A percentile compares a stretch with the other conserved stretches of the same genome.
phyloP scores from a whole-genome alignment of 306 rosid species.

The Acacia confusa region DNA sequence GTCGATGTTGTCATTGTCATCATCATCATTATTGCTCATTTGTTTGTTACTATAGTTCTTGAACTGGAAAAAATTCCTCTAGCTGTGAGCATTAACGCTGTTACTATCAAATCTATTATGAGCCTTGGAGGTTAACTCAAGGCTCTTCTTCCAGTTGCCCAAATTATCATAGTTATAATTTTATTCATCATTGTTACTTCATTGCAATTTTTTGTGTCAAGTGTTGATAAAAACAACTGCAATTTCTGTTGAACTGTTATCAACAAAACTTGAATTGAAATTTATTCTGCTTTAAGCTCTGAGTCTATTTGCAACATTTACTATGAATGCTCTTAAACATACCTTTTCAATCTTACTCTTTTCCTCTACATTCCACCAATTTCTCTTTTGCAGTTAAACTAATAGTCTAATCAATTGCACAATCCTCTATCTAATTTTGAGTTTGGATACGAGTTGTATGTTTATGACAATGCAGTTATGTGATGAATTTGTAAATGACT shows the following conservation, averaged over 20 bases:
- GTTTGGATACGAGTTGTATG: neutral
- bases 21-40: neutral
- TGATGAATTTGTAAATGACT: neutral
- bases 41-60: neutral
- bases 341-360: neutral
- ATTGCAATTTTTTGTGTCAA: neutral
- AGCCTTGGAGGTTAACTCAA: neutral
- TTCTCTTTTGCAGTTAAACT: neutral
- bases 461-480: neutral
- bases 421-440: constrained; percentile 1
- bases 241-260: neutral
- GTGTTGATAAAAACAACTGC: neutral
- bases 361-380: neutral
- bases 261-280: neutral
- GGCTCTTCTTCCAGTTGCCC: neutral
- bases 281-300: neutral
- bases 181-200: neutral
- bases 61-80: neutral
- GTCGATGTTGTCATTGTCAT: neutral
- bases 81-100: neutral
- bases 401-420: neutral
- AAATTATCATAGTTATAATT: neutral
- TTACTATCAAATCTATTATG: neutral
- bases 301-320: neutral
- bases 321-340: neutral